Evolutionary conservation across 768 basidiomycete genomes (phyloP), one percentile per base, ranked within the genome.

Genomic region (Termitomyces heimii): DNA sequence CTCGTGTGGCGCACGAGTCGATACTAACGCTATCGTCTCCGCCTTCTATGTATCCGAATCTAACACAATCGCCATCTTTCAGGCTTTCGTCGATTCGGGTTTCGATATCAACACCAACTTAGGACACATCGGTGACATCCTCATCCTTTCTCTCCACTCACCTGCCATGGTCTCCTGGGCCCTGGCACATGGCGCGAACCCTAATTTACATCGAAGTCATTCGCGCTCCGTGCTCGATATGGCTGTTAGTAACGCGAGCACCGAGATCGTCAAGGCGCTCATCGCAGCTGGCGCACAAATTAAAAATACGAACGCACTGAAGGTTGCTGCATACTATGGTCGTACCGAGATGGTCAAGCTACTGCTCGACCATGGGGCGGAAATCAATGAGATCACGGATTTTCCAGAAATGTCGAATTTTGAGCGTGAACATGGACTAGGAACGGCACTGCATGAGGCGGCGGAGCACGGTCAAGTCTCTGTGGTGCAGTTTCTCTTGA

Each of bases 401-500:
- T 57, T 56, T 39, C 40, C 35, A 18, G 53, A 54, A 42, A 64
- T 56, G 55, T 28, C 37, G 53, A 20, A 22, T 3, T 45, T 26
- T 2, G 61, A 64, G 54, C 54, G 61, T n/a, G 51, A 53, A 40
- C 34, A 55, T 7, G 63, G 63, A 10, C 42, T 64, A 8, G 63
- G 63, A 40, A 64, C 58, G 3, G 63, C 61, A 26, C 53, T 64
- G 13, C 59, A 62, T 37, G 58, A 57, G 14, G 58, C 63, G 6
- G 63, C 61, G 24, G 35, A 40, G 18, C 46, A 45, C n/a, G 56
- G 56, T 24, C 63, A 62, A n/a, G 42, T 29, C 12, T 53, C 55
- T 24, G 56, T 61, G 5, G 60, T 56, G 10, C 44, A 37, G 24
- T 22, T 47, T 5, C 55, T 56, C 39, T 44, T 56, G 37, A 46